phyloP scores from a whole-genome alignment of 2,329 filamentous ascomycete species.

The Aspergillus cejpii region DNA sequence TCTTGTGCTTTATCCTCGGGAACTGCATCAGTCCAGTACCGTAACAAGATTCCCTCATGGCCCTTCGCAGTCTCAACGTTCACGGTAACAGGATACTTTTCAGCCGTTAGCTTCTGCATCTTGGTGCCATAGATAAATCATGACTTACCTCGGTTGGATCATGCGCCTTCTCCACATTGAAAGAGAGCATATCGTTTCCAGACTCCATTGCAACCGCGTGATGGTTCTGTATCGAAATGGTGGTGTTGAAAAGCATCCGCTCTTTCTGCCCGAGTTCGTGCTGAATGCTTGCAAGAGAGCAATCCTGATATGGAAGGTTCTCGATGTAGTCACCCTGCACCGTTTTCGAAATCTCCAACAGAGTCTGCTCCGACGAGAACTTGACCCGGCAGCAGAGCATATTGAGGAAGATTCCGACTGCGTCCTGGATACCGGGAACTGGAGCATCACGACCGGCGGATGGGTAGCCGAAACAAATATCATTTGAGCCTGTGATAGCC shows the following conservation, averaged over 20 bases:
- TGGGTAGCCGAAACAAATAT: constrained; percentile 40
- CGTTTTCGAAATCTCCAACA: constrained; percentile 39
- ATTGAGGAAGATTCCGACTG: constrained; percentile 49
- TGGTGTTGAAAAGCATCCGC: constrained; percentile 38
- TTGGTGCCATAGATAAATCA: not conserved
- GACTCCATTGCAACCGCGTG: constrained; percentile 20
- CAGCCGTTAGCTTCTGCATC: constrained; percentile 6
- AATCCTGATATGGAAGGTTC: constrained; percentile 46
- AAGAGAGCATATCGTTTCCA: constrained; percentile 24
- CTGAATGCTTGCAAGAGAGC: constrained; percentile 46
- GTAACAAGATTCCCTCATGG: constrained; percentile 33
- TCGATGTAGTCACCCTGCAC: constrained; percentile 45
- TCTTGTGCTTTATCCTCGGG: constrained; percentile 30
- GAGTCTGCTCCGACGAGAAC: constrained; percentile 29
- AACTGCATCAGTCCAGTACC: constrained; percentile 37
- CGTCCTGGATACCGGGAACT: constrained; percentile 41
- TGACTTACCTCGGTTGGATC: constrained; percentile 36
- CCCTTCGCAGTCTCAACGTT: constrained; percentile 36
- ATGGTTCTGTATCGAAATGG: constrained; percentile 38
- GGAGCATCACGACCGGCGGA: constrained; percentile 42
- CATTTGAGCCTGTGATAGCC: constrained; percentile 28
- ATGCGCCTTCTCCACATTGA: constrained; percentile 28
- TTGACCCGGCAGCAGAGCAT: constrained; percentile 49
- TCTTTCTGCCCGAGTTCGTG: constrained; percentile 35
- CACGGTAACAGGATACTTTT: constrained; percentile 36